phyloP scores from a whole-genome alignment of 768 basidiomycete genomes.

The Gautieria morchelliformis region DNA sequence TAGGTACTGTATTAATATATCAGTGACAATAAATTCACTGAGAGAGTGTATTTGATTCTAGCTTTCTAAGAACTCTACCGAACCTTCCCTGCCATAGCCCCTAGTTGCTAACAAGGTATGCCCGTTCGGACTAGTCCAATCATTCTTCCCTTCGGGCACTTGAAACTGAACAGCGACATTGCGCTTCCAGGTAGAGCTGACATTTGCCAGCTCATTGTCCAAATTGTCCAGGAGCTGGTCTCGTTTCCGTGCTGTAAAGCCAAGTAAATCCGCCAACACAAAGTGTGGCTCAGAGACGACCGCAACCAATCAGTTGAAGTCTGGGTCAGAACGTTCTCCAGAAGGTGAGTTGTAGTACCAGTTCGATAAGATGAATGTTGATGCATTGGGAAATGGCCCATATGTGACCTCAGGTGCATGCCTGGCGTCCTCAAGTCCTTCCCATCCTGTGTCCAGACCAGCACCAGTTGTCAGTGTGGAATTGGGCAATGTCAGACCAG shows the following conservation, averaged over 20 bases:
- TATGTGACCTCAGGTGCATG: neutral
- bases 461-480: no score
- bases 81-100: no score
- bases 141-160: conserved; percentile 17
- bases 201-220: neutral
- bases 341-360: neutral
- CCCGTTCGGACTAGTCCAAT: neutral
- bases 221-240: neutral
- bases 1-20: no score
- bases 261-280: neutral
- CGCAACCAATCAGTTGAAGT: neutral
- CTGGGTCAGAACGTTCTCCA: neutral
- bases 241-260: neutral
- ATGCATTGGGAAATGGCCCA: neutral
- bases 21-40: no score
- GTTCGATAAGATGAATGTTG: neutral
- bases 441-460: neutral
- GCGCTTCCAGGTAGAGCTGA: neutral
- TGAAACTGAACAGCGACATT: conserved; percentile 14
- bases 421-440: neutral
- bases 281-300: neutral
- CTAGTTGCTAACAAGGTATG: no score
- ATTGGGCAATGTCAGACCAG: neutral
- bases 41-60: no score
- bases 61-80: no score